Evolutionary conservation across 1,284 basidiomycete species (phyloP), one percentile per base, ranked within the genome.

Genomic region (Peniophora sp.): DNA sequence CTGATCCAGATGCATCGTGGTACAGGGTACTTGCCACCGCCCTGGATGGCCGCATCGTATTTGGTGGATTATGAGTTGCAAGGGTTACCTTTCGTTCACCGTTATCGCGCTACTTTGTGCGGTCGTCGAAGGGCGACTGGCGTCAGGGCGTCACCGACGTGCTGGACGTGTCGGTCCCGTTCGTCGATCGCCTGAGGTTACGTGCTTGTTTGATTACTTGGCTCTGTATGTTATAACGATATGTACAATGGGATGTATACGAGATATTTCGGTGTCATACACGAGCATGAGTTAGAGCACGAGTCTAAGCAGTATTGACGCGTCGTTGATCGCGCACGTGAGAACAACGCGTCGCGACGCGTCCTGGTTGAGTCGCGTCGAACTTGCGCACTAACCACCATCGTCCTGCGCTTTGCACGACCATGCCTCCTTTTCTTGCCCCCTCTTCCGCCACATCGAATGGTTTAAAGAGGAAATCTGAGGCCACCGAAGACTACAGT

Each of bases 11-110:
- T 12, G 27, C 5, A 6, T 32, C 27, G 5, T 32, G 6, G 5
- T 5, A 32, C 12, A 32, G 76, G 55, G 88, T 90, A 37, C 68
- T 85, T 34, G 81, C 81, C 2, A 94, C 92, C 3, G 79, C 87
- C 47, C 76, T 95, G 12, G 92, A 94, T 61, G 92, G 92, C 18
- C 65, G 74, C 53, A 67, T 77, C 8, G 82, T 81, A 24, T 92
- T 79, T 61, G 86, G 85, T 23, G 60, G 58, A 20, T 55, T 78
- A 50, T 70, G 65, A 58, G 12, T 11, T 14, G 5, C 6, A 32
- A 12, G 27, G 6, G 12, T 32, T 12, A 5, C 5, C 12, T 32
- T 32, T 32, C 23, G 22, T 32, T 32, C 27, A 32, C 27, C 6
- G 5, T 32, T 32, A 32, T 5, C 12, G 27, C 27, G 12, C 27